Base-by-base conservation (phyloP, 2,329 filamentous ascomycete genomes). In the Ploettnerulaceae sp. region DNA sequence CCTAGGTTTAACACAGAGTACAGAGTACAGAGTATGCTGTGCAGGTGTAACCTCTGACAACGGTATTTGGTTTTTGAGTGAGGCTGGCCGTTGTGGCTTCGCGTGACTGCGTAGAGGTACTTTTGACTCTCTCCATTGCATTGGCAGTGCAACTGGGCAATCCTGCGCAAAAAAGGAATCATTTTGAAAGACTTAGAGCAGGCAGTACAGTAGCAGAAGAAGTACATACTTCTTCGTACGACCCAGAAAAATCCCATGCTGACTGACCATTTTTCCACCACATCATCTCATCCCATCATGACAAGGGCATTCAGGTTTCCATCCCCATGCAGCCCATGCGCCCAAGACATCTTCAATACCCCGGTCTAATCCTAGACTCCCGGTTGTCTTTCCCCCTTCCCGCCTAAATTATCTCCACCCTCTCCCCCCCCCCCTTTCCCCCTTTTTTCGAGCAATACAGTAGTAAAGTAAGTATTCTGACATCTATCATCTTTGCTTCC, bases 371-470 rank as follows among this genome's bases (percentile, higher is more conserved):
- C 42, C 42, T 22, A 36, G 42, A 14, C 26, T 37, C 33, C 24
- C 22, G 33, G 42, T 37, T 29, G 17, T 49, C 45, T 40, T 36
- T 36, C 35, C 36, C n/a, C n/a, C n/a, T 22, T 44, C 35, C 28
- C 29, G 40, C 20, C 22, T 11, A 38, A 42, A 40, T 40, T 40
- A 28, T 48, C 32, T 48, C 28, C 15, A 20, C 45, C 24, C 33
- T 33, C 24, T 37, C n/a, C n/a, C n/a, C n/a, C n/a, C n/a, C n/a
- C n/a, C n/a, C n/a, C n/a, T 35, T 42, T 31, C 18, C 25, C 28
- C 22, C 37, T 22, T 47, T 36, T n/a, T n/a, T n/a, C n/a, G n/a
- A n/a, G n/a, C n/a, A n/a, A n/a, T n/a, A n/a, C n/a, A n/a, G n/a
- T n/a, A n/a, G n/a, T n/a, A n/a, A n/a, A n/a, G n/a, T n/a, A n/a